Conservation (phyloP, 2,329 filamentous ascomycete species). For the Fusarium mundagurra region DNA sequence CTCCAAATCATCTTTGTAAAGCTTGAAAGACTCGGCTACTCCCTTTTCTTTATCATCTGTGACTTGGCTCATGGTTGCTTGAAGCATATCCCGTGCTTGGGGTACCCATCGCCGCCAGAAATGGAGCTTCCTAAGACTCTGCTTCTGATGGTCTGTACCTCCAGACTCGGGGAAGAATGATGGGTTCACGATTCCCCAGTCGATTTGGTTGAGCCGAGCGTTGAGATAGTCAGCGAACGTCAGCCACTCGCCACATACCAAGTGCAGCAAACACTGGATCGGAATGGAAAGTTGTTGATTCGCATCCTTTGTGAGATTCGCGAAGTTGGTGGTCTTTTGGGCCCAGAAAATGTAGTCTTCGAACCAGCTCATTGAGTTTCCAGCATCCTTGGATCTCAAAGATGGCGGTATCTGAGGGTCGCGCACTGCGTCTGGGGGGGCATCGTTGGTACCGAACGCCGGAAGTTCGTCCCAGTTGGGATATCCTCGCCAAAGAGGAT, state of each 20-base stretch:
- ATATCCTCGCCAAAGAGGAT: not conserved
- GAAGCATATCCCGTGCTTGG: not conserved
- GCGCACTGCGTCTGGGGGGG: not conserved
- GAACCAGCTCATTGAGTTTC: not conserved
- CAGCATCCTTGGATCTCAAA: not conserved
- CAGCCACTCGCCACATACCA: not conserved
- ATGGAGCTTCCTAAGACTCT: not conserved
- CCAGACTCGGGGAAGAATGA: not conserved
- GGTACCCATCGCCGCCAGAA: not conserved
- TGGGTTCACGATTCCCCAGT: not conserved
- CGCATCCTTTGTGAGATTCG: fast-evolving
- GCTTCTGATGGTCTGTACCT: not conserved
- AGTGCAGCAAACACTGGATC: not conserved
- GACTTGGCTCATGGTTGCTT: not conserved
- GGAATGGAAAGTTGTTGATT: not conserved
- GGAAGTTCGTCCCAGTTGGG: not conserved
- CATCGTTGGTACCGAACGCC: not conserved
- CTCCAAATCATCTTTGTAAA: not conserved
- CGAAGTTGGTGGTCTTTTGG: not conserved
- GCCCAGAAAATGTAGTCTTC: not conserved
- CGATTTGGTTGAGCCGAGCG: not conserved
- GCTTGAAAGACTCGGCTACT: not conserved
- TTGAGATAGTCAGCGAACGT: not conserved
- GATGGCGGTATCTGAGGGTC: not conserved
- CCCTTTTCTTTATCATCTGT: fast-evolving